A percentile compares a stretch with the other conserved stretches of the same genome.
Evolutionary conservation across 345 rosid species (phyloP).

Genomic region (Citrus unshiu): DNA sequence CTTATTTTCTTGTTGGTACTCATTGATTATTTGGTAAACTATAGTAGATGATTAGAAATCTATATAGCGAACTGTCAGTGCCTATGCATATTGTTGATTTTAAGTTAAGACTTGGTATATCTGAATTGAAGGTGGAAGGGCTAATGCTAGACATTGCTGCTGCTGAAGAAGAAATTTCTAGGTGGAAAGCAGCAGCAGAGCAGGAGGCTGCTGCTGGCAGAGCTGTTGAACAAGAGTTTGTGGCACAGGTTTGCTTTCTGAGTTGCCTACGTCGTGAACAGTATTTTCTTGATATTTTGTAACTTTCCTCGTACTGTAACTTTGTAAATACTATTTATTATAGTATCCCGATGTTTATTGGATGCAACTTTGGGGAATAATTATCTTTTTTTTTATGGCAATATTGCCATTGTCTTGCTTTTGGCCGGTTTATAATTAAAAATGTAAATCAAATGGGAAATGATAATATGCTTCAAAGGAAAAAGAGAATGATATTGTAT

Average conservation of each 20-base stretch:
- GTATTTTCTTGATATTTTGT: background rate
- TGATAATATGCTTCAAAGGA: background rate
- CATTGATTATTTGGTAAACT: background rate
- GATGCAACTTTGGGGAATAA: slow-evolving; percentile 1
- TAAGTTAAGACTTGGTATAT: slow-evolving; percentile 1
- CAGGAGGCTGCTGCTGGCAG: slow-evolving; percentile 98
- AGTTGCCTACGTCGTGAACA: background rate
- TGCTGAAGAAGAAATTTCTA: slow-evolving; percentile 95
- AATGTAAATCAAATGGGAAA: background rate
- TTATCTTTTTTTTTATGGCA: background rate
- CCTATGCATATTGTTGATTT: background rate
- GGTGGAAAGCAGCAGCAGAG: slow-evolving; percentile 99
- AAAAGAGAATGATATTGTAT: background rate
- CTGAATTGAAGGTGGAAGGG: slow-evolving; percentile 74
- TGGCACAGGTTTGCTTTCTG: slow-evolving; percentile 53
- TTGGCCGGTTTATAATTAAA: background rate
- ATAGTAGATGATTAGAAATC: background rate
- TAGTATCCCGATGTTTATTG: background rate
- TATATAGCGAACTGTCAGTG: background rate
- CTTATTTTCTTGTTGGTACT: background rate
- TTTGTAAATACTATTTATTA: background rate
- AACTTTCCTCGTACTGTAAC: background rate
- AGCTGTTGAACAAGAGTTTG: slow-evolving; percentile 83
- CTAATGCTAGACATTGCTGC: slow-evolving; percentile 95
- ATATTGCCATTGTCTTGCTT: background rate